Evolutionary conservation across 495 filamentous ascomycete genomes (phyloP).

Genomic region (Talaromyces thailandensis): DNA sequence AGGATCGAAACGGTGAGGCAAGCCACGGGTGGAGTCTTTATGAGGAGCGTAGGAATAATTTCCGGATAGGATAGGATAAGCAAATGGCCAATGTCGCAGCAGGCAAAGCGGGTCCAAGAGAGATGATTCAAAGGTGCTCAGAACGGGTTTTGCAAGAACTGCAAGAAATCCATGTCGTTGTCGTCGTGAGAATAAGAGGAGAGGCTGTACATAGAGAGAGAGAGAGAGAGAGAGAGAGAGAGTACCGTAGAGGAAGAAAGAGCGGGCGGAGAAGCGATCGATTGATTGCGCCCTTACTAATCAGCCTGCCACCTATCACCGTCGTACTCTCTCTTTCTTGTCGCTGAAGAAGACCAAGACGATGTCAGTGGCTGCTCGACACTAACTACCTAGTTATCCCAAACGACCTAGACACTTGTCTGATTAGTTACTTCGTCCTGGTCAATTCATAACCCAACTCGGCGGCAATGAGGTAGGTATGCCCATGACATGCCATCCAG

Average conservation of each 20-base stretch:
- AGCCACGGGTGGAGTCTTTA: constrained; percentile 4
- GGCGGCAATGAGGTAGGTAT: not conserved
- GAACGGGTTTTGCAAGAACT: not conserved
- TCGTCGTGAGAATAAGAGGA: not conserved
- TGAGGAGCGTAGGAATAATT: not conserved
- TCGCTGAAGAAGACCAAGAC: not conserved
- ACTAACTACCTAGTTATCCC: too few species aligned
- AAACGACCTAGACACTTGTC: not conserved
- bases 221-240: not conserved
- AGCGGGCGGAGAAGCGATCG: not conserved
- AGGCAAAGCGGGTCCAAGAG: not conserved
- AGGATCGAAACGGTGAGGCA: not conserved
- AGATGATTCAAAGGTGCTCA: not conserved
- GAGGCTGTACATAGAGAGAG: not conserved
- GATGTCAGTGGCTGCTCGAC: not conserved
- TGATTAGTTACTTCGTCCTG: not conserved
- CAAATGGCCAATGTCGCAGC: not conserved
- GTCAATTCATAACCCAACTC: not conserved
- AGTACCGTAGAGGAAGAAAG: too few species aligned
- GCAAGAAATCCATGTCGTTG: not conserved
- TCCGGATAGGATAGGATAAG: constrained; percentile 4
- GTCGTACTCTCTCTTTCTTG: not conserved
- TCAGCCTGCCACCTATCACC: not conserved
- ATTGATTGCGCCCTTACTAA: not conserved
- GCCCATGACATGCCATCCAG: not conserved